Conservation (phyloP, 129 eudicot species). For the Artemisia tridentata region DNA sequence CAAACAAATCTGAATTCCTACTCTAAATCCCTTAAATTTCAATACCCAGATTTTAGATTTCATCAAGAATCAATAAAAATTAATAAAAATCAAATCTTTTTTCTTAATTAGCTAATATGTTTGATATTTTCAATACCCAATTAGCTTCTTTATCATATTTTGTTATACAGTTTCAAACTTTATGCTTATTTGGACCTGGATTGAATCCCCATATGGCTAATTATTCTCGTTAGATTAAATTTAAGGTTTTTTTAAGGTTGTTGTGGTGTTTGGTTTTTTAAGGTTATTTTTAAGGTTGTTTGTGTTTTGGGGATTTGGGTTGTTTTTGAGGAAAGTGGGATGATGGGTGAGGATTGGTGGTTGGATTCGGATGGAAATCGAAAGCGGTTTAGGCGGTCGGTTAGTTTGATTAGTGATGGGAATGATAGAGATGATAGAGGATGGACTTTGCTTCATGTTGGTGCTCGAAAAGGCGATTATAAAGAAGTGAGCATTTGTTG, state of each 20-base stretch:
- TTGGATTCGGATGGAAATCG: not conserved
- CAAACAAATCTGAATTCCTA: conserved; percentile 28
- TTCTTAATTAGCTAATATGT: conserved; percentile 31
- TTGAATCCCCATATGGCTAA: conserved; percentile 36
- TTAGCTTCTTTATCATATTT: conserved; percentile 43
- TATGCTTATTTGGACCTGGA: conserved; percentile 79
- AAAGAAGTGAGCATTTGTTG: conserved; percentile 45
- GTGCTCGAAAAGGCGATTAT: conserved; percentile 73
- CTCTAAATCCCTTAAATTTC: conserved; percentile 15
- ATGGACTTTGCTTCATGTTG: conserved; percentile 84
- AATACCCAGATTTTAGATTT: not conserved
- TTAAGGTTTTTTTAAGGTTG: not conserved
- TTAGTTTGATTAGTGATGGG: not conserved
- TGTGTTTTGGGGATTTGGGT: no score
- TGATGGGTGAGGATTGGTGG: no score
- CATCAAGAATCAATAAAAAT: not conserved
- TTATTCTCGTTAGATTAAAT: conserved; percentile 3
- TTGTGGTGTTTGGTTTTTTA: not conserved
- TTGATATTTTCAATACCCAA: conserved; percentile 38
- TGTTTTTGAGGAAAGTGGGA: no score
- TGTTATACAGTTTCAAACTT: conserved; percentile 36
- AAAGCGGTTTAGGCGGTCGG: conserved; percentile 12
- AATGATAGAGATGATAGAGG: conserved; percentile 51
- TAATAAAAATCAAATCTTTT: conserved; percentile 2
- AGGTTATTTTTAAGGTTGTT: not conserved